A percentile compares a stretch with the other conserved stretches of the same genome.
These are phyloP conservation scores for Aspergillus glaucus DNA, from an alignment of 2,329 filamentous ascomycete genomes.

Conservation along the genomic window DNA sequence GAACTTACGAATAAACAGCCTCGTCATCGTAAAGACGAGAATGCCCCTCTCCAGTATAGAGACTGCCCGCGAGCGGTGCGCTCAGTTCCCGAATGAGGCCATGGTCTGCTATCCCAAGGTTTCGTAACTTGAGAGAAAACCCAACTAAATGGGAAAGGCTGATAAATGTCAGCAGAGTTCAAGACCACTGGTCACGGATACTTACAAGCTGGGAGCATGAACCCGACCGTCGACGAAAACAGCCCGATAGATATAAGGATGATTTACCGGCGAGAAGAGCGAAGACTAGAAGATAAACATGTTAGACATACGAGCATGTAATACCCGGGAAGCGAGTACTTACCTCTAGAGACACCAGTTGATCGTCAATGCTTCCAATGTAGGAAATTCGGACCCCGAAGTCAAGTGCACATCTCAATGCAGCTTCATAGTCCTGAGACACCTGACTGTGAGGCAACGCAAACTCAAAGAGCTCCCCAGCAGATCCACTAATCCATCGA, in stretches of 20 bases:
- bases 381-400: slow-evolving; percentile 81
- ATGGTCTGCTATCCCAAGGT: slow-evolving; percentile 87
- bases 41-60: slow-evolving; percentile 90
- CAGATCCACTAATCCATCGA: slow-evolving; percentile 79
- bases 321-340: slow-evolving; percentile 12
- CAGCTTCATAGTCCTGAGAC: slow-evolving; percentile 71
- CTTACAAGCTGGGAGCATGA: slow-evolving; percentile 81
- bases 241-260: slow-evolving; percentile 92
- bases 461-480: slow-evolving; percentile 94
- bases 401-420: slow-evolving; percentile 66
- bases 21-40: slow-evolving; percentile 87
- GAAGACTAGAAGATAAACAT: slow-evolving; percentile 54
- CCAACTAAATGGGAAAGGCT: slow-evolving; percentile 83
- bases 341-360: slow-evolving; percentile 86
- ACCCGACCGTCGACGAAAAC: slow-evolving; percentile 91
- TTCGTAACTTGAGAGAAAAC: slow-evolving; percentile 88
- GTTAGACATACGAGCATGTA: slow-evolving; percentile 14
- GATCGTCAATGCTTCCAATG: slow-evolving; percentile 92
- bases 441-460: slow-evolving; percentile 73
- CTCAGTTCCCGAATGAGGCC: slow-evolving; percentile 88
- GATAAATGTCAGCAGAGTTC: slow-evolving; percentile 6
- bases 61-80: slow-evolving; percentile 76
- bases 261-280: slow-evolving; percentile 74
- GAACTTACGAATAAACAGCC: slow-evolving; percentile 66
- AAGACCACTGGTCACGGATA: neutral